A percentile compares a stretch with the other conserved stretches of the same genome.
These are phyloP conservation scores for Starmera quercuum DNA, from an alignment of 805 yeast genomes.

Conservation along the genomic window DNA sequence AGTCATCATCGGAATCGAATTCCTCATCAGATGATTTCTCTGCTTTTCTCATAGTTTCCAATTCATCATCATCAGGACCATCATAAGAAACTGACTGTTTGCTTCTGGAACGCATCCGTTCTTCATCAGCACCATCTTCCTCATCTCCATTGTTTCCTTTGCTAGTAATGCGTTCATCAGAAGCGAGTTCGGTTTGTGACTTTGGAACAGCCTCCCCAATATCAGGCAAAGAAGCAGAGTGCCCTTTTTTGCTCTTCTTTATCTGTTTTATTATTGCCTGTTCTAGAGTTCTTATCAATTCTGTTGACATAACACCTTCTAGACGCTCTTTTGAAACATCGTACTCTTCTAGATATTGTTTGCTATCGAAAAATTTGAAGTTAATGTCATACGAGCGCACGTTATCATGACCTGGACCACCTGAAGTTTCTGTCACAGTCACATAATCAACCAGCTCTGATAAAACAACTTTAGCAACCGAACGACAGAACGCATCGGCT, in stretches of 20 bases:
- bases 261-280: constrained; percentile 69
- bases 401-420: constrained; percentile 38
- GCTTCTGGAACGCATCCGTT: constrained; percentile 48
- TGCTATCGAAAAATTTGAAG: constrained; percentile 64
- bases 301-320: constrained; percentile 55
- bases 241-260: constrained; percentile 62
- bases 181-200: constrained; percentile 37
- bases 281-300: constrained; percentile 69
- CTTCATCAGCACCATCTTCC: constrained; percentile 57
- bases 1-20: constrained; percentile 27
- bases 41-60: constrained; percentile 81
- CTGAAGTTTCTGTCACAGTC: constrained; percentile 82
- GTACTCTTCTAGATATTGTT: constrained; percentile 81
- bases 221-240: constrained; percentile 44
- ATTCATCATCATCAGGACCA: constrained; percentile 91
- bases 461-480: constrained; percentile 74
- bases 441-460: constrained; percentile 87
- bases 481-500: constrained; percentile 90
- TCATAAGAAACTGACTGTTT: constrained; percentile 91
- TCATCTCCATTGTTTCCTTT: constrained; percentile 32
- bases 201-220: constrained; percentile 68
- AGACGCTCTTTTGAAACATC: constrained; percentile 78
- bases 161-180: constrained; percentile 24
- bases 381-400: constrained; percentile 69
- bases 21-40: constrained; percentile 73